phyloP scores from a whole-genome alignment of 495 filamentous ascomycete species.

The Sabuloglossum arenarium region DNA sequence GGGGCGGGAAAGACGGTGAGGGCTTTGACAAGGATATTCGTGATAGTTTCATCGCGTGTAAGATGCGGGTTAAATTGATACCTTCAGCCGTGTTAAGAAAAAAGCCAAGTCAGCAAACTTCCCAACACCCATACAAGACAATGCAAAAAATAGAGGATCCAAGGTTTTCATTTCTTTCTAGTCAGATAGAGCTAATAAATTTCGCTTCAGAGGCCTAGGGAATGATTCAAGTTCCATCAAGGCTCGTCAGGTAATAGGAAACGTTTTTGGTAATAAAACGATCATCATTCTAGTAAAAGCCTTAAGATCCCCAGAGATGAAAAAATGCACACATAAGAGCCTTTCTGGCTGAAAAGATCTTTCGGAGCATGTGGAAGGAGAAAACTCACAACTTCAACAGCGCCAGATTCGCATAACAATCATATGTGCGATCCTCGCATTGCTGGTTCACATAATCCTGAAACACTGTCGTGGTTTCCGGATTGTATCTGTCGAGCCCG shows the following conservation, averaged over 20 bases:
- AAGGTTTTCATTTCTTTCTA: background rate
- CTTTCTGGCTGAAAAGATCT: background rate
- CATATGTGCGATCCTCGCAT: constrained; percentile 84
- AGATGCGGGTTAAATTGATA: constrained; percentile 99
- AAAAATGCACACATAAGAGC: background rate
- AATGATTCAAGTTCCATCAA: constrained; percentile 25
- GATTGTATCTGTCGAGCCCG: constrained; percentile 96
- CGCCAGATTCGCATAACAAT: constrained; percentile 90
- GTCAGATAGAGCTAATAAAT: constrained; percentile 50
- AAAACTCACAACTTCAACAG: constrained; percentile 86
- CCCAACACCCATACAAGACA: constrained; percentile 7
- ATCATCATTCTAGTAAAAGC: too few relatives aligned
- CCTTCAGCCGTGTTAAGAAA: constrained; percentile 23
- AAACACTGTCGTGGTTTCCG: constrained; percentile 82
- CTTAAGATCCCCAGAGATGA: too few relatives aligned
- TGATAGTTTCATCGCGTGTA: constrained; percentile 84
- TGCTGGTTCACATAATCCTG: constrained; percentile 89
- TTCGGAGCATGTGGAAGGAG: too few relatives aligned
- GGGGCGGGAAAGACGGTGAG: constrained; percentile 93
- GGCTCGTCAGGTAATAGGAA: constrained; percentile 92
- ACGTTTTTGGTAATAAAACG: constrained; percentile 54
- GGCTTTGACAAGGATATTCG: constrained; percentile 95
- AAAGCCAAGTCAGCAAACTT: background rate
- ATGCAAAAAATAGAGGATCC: constrained; percentile 2
- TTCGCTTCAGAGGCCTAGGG: constrained; percentile 21